Conservation (phyloP, 495 filamentous ascomycete species). For the Aspergillus incahuasiensis region DNA sequence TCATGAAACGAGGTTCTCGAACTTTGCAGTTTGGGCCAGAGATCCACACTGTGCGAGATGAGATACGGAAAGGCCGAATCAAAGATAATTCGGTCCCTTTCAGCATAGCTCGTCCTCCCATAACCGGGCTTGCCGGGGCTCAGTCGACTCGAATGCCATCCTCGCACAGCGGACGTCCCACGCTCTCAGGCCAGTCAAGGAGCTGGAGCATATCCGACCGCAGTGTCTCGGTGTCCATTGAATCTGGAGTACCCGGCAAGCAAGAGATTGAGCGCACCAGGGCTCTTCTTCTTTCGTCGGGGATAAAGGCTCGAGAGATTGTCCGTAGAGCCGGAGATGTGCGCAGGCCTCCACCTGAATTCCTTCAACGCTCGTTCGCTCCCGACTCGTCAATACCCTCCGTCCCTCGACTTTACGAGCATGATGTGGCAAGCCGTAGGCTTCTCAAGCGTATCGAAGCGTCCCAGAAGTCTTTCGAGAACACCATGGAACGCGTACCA, state of each 20-base stretch:
- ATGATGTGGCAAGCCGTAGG: slow-evolving; percentile 62
- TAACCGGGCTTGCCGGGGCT: slow-evolving; percentile 44
- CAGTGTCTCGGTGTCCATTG: slow-evolving; percentile 33
- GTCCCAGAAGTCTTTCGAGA: slow-evolving; percentile 50
- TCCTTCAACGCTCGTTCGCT: slow-evolving; percentile 31
- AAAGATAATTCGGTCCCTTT: slow-evolving; percentile 31
- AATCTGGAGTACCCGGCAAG: slow-evolving; percentile 37
- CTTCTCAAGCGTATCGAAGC: slow-evolving; percentile 54
- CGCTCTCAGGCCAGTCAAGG: slow-evolving; percentile 26
- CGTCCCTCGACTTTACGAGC: slow-evolving; percentile 58
- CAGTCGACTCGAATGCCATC: slow-evolving; percentile 32
- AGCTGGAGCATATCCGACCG: slow-evolving; percentile 68
- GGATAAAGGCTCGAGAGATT: slow-evolving; percentile 81
- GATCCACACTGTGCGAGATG: slow-evolving; percentile 23
- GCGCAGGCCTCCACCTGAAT: slow-evolving; percentile 35
- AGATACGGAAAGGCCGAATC: slow-evolving; percentile 23
- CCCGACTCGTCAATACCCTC: slow-evolving; percentile 33
- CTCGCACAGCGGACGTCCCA: slow-evolving; percentile 18
- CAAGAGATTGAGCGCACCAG: slow-evolving; percentile 70
- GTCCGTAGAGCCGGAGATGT: slow-evolving; percentile 54
- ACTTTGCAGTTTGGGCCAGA: slow-evolving; percentile 25
- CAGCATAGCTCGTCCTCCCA: slow-evolving; percentile 35
- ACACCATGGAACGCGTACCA: slow-evolving; percentile 49
- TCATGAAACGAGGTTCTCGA: slow-evolving; percentile 4
- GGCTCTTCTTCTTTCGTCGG: slow-evolving; percentile 72